Base-by-base conservation (phyloP, 1,284 basidiomycete species). In the Ceratorhiza oryzae-sativae region DNA sequence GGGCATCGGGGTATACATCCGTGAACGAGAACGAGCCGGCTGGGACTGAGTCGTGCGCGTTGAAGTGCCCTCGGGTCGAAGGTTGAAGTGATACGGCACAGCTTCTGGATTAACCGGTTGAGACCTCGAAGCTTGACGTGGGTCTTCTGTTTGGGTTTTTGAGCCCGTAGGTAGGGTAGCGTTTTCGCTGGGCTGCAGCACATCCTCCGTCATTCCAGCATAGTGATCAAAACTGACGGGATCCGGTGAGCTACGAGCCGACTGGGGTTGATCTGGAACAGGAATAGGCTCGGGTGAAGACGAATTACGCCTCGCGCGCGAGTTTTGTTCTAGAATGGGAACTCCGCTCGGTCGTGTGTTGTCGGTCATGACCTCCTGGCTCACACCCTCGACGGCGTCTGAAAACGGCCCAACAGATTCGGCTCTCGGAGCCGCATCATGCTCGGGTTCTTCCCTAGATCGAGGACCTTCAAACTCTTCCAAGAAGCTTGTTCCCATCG, bases 1-100 rank as follows among this genome's bases (percentile, higher is more conserved):
- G 13, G 65, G 65, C 25, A 42, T 36, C 20, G 65, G 65, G 3
- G 65, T 68, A 34, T 55, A 56, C 25, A 56, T 39, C 9, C 65
- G 34, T 2, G 65, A 45, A 13, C 65, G 34, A 3, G 65, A 13
- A 5, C 51, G 65, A 41, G 4, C 10, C 9, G 58, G 41, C 20
- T 41, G 58, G 10, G 36, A 41, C 25, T 36, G 20, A 30, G 56
- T 41, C 27, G 27, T 32, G 10, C 18, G 51, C 18, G 30, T 55
- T 5, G 58, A 41, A 45, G 18, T 18, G 41, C 32, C n/a, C 8
- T 41, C 58, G n/a, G 58, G 4, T 15, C 23, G 58, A 27, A 60
- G 58, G 15, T 42, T 42, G 36, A 60, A 60, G 23, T 36, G 58
- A 23, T 25, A 60, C 13, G 58, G 58, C 20, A 10, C 41, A 1